phyloP scores from a whole-genome alignment of 2,329 filamentous ascomycete species.

The Volutella citrinella region DNA sequence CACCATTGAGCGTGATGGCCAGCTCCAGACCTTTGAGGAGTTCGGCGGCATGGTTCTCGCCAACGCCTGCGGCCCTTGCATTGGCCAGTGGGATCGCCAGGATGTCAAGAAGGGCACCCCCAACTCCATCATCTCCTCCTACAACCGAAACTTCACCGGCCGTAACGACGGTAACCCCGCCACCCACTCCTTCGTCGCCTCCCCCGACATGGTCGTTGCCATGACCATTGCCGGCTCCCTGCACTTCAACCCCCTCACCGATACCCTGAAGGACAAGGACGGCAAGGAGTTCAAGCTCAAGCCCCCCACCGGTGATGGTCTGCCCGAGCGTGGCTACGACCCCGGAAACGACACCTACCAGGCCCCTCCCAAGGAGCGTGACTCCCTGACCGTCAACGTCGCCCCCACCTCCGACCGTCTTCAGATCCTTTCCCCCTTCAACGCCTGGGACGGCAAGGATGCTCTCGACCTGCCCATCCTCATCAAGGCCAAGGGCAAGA shows the following conservation, averaged over 20 bases:
- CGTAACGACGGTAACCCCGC: constrained; percentile 96
- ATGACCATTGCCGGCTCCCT: constrained; percentile 79
- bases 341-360: constrained; percentile 93
- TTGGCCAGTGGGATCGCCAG: constrained; percentile 90
- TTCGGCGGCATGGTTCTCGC: constrained; percentile 88
- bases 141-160: constrained; percentile 99
- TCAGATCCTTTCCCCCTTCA: constrained; percentile 84
- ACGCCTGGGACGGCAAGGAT: constrained; percentile 90
- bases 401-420: constrained; percentile 90
- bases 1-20: constrained; percentile 85
- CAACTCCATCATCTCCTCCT: constrained; percentile 97
- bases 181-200: constrained; percentile 90
- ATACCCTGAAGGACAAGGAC: constrained; percentile 89
- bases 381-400: constrained; percentile 72
- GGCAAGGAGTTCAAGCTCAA: constrained; percentile 93
- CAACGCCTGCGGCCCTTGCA: constrained; percentile 88
- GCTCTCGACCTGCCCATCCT: constrained; percentile 80
- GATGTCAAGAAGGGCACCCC: constrained; percentile 93
- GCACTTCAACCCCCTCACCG: constrained; percentile 92
- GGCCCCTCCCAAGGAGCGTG: constrained; percentile 80
- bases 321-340: constrained; percentile 82
- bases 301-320: constrained; percentile 74
- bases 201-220: constrained; percentile 84
- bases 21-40: constrained; percentile 77
- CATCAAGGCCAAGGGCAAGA: constrained; percentile 97